Conservation (phyloP, 2,329 filamentous ascomycete genomes). For the Neoarthrinium moseri region DNA sequence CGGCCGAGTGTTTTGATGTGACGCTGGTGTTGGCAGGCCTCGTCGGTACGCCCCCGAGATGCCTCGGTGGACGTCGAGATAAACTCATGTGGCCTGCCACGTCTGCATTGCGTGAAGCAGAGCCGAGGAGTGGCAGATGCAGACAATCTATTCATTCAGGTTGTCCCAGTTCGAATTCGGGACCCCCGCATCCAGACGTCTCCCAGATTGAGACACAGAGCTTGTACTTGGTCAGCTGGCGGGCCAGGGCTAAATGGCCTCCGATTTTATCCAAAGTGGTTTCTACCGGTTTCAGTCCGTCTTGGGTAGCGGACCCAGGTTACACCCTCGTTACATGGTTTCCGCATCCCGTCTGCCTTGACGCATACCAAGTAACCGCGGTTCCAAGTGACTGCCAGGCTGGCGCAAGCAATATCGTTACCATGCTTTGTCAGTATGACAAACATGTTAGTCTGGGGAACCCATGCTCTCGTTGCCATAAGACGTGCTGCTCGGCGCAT, state of each 20-base stretch:
- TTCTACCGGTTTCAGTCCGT: not conserved
- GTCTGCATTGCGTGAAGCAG: slow-evolving; percentile 2
- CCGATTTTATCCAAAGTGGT: slow-evolving; percentile 7
- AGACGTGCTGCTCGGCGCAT: not conserved
- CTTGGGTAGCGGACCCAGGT: not conserved
- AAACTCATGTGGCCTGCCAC: not conserved
- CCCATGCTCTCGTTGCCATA: not conserved
- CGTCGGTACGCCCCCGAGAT: not conserved
- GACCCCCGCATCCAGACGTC: not conserved
- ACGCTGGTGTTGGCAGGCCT: not conserved
- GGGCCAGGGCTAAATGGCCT: slow-evolving; percentile 1
- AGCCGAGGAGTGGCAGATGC: not conserved
- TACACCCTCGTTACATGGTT: not conserved
- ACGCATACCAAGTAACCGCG: too few relatives aligned
- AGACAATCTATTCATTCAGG: not conserved
- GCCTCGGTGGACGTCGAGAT: not conserved
- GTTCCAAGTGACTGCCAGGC: not conserved
- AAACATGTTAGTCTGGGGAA: slow-evolving; percentile 5
- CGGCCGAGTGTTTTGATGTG: too few relatives aligned
- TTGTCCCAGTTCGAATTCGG: slow-evolving; percentile 1
- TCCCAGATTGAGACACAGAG: slow-evolving; percentile 2
- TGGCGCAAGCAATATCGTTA: not conserved
- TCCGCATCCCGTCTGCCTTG: not conserved
- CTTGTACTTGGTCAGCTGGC: slow-evolving; percentile 6
- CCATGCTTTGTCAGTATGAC: slow-evolving; percentile 9